Evolutionary conservation across 148 eudicot species (phyloP).

Genomic region (Dianthus caryophyllus): DNA sequence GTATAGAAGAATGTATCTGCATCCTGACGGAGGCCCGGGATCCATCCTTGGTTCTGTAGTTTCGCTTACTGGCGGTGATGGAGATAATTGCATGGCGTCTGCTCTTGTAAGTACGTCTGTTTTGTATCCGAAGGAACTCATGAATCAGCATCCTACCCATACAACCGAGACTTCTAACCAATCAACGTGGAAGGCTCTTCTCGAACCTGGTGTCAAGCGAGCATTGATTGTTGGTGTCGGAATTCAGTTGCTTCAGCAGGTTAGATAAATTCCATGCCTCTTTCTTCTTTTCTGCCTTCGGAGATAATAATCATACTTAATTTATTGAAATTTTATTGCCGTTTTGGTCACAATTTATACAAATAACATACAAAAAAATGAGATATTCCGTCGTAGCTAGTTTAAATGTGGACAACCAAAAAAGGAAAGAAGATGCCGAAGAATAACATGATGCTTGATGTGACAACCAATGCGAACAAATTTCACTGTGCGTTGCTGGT

Average conservation of each 20-base stretch:
- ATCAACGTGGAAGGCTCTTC: slow-evolving; percentile 58
- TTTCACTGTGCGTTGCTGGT: not conserved
- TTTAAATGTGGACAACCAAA: too few relatives aligned
- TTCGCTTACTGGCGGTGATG: slow-evolving; percentile 51
- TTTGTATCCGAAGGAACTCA: slow-evolving; percentile 44
- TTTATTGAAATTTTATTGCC: too few relatives aligned
- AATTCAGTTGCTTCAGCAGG: slow-evolving; percentile 88
- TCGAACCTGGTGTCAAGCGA: slow-evolving; percentile 66
- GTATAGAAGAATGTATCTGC: slow-evolving; percentile 55
- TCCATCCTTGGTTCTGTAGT: slow-evolving; percentile 51
- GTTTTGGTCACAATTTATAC: too few relatives aligned
- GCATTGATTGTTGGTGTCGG: slow-evolving; percentile 76
- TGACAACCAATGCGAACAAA: not conserved
- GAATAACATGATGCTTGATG: not conserved
- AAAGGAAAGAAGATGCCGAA: not conserved
- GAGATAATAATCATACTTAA: too few relatives aligned
- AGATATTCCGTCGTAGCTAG: too few relatives aligned
- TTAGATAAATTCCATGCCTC: slow-evolving; percentile 22
- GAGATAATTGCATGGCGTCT: slow-evolving; percentile 43
- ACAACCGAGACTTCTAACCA: slow-evolving; percentile 43
- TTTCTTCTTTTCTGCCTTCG: not conserved
- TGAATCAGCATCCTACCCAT: slow-evolving; percentile 48
- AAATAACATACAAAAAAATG: too few relatives aligned
- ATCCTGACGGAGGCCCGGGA: slow-evolving; percentile 35
- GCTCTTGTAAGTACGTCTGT: slow-evolving; percentile 51